Conservation (phyloP, 2,329 filamentous ascomycete genomes). For the Aspergillus quadrilineatus region DNA sequence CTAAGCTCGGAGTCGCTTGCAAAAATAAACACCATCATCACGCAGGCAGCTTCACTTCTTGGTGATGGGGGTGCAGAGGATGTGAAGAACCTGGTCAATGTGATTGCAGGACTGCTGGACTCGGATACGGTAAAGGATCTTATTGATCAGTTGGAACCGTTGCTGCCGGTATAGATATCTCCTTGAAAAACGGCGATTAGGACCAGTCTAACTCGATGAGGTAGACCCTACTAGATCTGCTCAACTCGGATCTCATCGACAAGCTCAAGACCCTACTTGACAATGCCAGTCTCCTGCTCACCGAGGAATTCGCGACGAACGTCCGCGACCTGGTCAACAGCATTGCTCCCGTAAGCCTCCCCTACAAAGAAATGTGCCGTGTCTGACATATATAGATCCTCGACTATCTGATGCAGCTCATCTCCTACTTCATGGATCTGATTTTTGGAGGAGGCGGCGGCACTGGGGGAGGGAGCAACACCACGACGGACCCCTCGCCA, state of each 20-base stretch:
- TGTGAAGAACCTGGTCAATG: background rate
- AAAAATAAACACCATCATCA: background rate
- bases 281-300: constrained; percentile 5
- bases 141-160: background rate
- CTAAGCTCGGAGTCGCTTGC: background rate
- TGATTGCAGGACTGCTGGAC: background rate
- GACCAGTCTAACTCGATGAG: background rate
- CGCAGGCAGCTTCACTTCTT: background rate
- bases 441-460: background rate
- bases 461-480: background rate
- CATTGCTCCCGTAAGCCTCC: background rate
- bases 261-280: background rate
- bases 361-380: background rate
- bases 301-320: background rate
- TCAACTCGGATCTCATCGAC: background rate
- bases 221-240: background rate
- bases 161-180: background rate
- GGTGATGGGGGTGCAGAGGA: background rate
- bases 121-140: background rate
- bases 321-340: background rate
- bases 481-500: background rate
- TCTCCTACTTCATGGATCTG: background rate
- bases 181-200: background rate
- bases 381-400: background rate
- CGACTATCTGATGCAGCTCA: constrained; percentile 3